Evolutionary conservation across 495 filamentous ascomycete species (phyloP).

Genomic region (Aspergillus affinis): DNA sequence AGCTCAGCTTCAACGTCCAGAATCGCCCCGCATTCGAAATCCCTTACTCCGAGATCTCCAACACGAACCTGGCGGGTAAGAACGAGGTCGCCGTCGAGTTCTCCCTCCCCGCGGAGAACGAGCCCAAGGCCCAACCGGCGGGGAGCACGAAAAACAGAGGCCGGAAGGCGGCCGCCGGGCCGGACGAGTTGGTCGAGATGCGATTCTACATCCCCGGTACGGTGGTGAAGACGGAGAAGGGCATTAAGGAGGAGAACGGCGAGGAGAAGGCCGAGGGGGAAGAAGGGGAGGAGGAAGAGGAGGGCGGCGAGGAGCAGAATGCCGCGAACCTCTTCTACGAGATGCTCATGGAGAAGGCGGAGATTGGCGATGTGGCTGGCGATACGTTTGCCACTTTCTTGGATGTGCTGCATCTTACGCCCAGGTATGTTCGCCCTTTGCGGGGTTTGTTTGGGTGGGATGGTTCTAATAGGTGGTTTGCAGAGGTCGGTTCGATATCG

Average conservation of each 20-base stretch:
- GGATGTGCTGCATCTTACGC: constrained; percentile 95
- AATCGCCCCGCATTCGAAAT: constrained; percentile 97
- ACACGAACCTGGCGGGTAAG: constrained; percentile 95
- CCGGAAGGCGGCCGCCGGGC: constrained; percentile 82
- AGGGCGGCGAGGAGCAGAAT: constrained; percentile 80
- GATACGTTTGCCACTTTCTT: constrained; percentile 97
- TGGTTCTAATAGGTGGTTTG: constrained; percentile 29
- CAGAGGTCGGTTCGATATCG: constrained; percentile 98
- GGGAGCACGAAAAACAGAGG: constrained; percentile 78
- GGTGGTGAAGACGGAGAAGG: constrained; percentile 78
- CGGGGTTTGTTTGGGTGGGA: background rate
- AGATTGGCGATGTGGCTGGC: constrained; percentile 97
- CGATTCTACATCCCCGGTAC: constrained; percentile 97
- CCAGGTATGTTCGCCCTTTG: constrained; percentile 59
- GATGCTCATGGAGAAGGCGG: constrained; percentile 96
- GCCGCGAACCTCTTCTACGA: constrained; percentile 96
- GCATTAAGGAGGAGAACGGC: constrained; percentile 55
- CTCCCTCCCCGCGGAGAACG: constrained; percentile 66
- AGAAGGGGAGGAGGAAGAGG: constrained; percentile 63
- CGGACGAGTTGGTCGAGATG: constrained; percentile 96
- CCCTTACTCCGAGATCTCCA: constrained; percentile 95
- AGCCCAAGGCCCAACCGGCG: constrained; percentile 65
- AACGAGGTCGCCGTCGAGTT: constrained; percentile 98
- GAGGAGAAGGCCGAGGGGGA: constrained; percentile 73
- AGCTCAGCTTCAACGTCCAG: constrained; percentile 93